Evolutionary conservation across 768 basidiomycete species (phyloP), one percentile per base, ranked within the genome.

Genomic region (Daedaleopsis sinensis): DNA sequence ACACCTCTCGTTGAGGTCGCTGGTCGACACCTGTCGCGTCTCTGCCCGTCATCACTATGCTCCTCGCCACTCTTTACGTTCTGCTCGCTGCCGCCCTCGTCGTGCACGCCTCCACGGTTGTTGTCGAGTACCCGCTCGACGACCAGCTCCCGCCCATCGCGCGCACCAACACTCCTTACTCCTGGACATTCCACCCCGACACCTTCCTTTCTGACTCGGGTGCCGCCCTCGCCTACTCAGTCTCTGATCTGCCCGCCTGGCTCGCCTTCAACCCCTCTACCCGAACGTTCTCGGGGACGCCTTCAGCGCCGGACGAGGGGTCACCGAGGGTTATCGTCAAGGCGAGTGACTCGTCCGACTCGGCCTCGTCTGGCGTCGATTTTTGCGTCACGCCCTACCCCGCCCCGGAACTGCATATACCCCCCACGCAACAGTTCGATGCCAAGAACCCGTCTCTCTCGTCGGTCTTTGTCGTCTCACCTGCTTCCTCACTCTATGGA

Each of bases 111-210:
- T 59, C 63, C n/a, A 46, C 77, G 52, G 78, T 84, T 46, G 76
- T 72, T 58, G 78, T 94, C 47, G 70, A 77, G 51, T 82, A 83
- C 70, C 85, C 91, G 32, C 77, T 93, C 43, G 79, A 84, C 62
- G 77, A 79, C 36, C 96, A 98, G 75, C 83, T 86, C 47, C 94
- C 95, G 19, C 80, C 81, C 46, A 84, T 97, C 62, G 94, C 93
- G 21, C 87, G 92, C 61, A 74, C 87, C 42, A 77, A 79, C 69
- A 66, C 82, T 56, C 77, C 79, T 47, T 98, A 84, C 72, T 77
- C 80, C 50, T 98, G 93, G 88, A 73, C 86, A 15, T 80, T 92
- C 67, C 82, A 88, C 63, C 68, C 78, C 4, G 69, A 74, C 52
- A 94, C 94, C 0, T 96, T 96, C 74, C 69, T 73, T 35, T 82